Percentiles rank a stretch among this genome's conserved stretches.
Conservation (phyloP, 2,329 filamentous ascomycete species). For the Fusarium sp. region DNA sequence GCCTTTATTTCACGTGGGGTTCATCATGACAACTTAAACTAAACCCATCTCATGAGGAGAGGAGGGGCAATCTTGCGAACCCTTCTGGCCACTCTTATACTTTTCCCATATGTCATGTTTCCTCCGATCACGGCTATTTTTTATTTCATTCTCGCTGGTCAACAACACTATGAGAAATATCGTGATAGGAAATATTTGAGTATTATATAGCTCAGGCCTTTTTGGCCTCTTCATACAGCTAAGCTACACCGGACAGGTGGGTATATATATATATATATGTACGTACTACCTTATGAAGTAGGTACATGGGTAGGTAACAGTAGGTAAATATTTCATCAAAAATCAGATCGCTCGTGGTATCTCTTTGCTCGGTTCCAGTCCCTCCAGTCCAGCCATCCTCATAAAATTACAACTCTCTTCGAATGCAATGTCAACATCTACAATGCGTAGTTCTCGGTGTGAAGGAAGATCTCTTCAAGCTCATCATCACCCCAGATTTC, state of each 20-base stretch:
- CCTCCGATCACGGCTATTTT: neutral
- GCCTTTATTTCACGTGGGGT: constrained; percentile 21
- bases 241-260: constrained; percentile 13
- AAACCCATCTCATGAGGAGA: constrained; percentile 6
- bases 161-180: neutral
- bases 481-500: constrained; percentile 84
- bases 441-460: constrained; percentile 94
- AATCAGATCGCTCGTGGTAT: constrained; percentile 50
- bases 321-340: constrained; percentile 29
- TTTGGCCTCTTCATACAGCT: constrained; percentile 30
- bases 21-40: constrained; percentile 25
- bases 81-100: constrained; percentile 34
- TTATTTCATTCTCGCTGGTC: neutral
- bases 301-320: too few relatives aligned
- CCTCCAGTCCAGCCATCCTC: neutral
- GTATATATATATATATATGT: constrained; percentile 24
- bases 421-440: constrained; percentile 54
- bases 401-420: constrained; percentile 43
- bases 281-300: constrained; percentile 14
- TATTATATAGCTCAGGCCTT: constrained; percentile 37
- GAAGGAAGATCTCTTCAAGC: constrained; percentile 91
- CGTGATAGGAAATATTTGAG: constrained; percentile 11
- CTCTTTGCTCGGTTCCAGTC: constrained; percentile 32
- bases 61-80: constrained; percentile 37
- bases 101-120: constrained; percentile 1